Evolutionary conservation across 371 early-diverging fungal genomes (phyloP).

Genomic region (Mucor irregularis): DNA sequence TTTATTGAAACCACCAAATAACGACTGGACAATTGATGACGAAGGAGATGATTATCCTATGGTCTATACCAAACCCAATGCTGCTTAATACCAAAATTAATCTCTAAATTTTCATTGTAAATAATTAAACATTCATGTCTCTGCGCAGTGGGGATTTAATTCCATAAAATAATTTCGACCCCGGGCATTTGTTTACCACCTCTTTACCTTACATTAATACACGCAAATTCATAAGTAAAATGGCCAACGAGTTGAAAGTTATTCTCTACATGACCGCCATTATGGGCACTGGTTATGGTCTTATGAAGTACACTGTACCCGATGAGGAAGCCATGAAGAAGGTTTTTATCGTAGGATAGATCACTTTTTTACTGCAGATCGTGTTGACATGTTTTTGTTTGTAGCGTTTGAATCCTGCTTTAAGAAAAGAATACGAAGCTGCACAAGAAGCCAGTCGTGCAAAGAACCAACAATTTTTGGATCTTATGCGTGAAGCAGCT

Average conservation of each 20-base stretch:
- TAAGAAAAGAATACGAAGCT: slow-evolving; percentile 35
- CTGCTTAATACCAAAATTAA: neutral
- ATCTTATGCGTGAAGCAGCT: slow-evolving; percentile 42
- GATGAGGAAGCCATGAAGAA: slow-evolving; percentile 43
- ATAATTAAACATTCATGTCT: too few relatives aligned
- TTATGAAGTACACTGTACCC: slow-evolving; percentile 52
- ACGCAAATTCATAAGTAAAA: too few relatives aligned
- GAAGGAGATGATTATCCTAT: slow-evolving; percentile 15
- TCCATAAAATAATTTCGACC: neutral
- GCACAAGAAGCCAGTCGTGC: slow-evolving; percentile 23
- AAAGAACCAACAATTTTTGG: slow-evolving; percentile 31
- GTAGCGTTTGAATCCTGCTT: slow-evolving; percentile 40
- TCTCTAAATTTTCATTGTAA: neutral
- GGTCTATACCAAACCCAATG: neutral
- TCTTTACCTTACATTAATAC: neutral
- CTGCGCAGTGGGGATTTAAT: neutral
- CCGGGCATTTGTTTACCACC: slow-evolving; percentile 1
- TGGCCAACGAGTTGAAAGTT: slow-evolving; percentile 42
- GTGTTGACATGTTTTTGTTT: too few relatives aligned
- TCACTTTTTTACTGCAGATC: too few relatives aligned
- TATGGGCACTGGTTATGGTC: slow-evolving; percentile 42
- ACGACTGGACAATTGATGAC: slow-evolving; percentile 35
- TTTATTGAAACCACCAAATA: neutral
- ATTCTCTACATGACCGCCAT: slow-evolving; percentile 43
- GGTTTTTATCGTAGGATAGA: slow-evolving; percentile 21